Conservation (phyloP, 1,139 yeast species). For the Protomyces gravidus region DNA sequence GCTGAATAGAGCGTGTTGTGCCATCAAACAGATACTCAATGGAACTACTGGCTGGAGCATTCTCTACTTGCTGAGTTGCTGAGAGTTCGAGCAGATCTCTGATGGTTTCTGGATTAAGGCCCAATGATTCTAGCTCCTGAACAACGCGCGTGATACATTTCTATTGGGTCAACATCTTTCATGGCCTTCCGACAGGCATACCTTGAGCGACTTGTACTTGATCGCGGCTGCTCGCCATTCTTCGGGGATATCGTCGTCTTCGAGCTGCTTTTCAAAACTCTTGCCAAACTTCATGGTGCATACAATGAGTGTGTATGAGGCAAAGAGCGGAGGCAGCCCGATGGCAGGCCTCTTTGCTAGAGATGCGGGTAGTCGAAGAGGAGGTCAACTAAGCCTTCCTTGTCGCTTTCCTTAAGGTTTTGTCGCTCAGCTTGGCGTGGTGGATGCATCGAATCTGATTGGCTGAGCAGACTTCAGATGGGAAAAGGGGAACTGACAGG, state of each 20-base stretch:
- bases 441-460: too few species aligned
- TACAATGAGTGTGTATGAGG: not conserved
- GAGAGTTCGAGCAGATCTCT: constrained; percentile 20
- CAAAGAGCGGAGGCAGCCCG: not conserved
- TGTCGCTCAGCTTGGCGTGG: too few species aligned
- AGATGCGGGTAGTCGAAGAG: too few species aligned
- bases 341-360: not conserved
- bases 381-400: too few species aligned
- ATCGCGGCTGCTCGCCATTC: constrained; percentile 69
- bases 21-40: constrained; percentile 37
- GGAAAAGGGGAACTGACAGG: too few species aligned
- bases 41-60: constrained; percentile 32
- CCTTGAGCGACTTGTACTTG: constrained; percentile 65
- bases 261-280: constrained; percentile 58
- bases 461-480: too few species aligned
- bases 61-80: not conserved
- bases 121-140: constrained; percentile 53
- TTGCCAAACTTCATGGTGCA: constrained; percentile 54
- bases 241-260: constrained; percentile 58
- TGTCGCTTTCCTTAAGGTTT: too few species aligned
- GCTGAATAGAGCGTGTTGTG: constrained; percentile 34
- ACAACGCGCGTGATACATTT: constrained; percentile 47
- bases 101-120: constrained; percentile 37
- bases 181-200: constrained; percentile 45
- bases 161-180: not conserved